Percentiles rank a stretch among this genome's conserved stretches.
phyloP scores from a whole-genome alignment of 148 eudicot genomes.

The Vaccinium macrocarpon region DNA sequence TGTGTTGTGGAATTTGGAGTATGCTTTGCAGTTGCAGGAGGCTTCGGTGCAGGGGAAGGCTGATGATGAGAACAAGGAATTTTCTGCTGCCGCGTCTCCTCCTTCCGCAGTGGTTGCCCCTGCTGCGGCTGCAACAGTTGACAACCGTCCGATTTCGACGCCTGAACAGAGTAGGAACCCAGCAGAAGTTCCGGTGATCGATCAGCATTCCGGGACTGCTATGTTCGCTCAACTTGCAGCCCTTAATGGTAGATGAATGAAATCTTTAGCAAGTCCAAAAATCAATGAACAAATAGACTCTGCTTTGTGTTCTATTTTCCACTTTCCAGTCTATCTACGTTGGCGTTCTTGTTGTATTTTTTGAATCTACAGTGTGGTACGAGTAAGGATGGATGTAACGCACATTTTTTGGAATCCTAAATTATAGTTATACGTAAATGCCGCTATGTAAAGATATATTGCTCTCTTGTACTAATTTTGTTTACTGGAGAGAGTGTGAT shows the following conservation, averaged over 20 bases:
- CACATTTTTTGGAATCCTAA: not conserved
- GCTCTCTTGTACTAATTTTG: not conserved
- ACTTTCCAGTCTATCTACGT: not conserved
- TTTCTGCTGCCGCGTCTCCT: not conserved
- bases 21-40: conserved; percentile 75
- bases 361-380: not conserved
- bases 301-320: not conserved
- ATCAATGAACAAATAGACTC: not conserved
- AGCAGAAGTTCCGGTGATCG: conserved; percentile 25
- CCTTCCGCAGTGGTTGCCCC: conserved; percentile 14
- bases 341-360: not conserved
- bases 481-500: not conserved
- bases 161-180: conserved; percentile 19
- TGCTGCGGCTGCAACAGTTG: not conserved
- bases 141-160: conserved; percentile 13
- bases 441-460: not conserved
- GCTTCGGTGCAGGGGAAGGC: conserved; percentile 40
- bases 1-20: conserved; percentile 86
- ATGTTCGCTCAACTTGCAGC: conserved; percentile 36
- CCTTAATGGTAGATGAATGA: conserved; percentile 40
- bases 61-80: conserved; percentile 25
- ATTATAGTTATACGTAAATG: not conserved
- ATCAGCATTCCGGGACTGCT: conserved; percentile 37
- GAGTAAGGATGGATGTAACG: not conserved
- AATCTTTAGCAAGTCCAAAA: not conserved